Conservation (phyloP, 306 rosid genomes). For the Dryas alaskensis region DNA sequence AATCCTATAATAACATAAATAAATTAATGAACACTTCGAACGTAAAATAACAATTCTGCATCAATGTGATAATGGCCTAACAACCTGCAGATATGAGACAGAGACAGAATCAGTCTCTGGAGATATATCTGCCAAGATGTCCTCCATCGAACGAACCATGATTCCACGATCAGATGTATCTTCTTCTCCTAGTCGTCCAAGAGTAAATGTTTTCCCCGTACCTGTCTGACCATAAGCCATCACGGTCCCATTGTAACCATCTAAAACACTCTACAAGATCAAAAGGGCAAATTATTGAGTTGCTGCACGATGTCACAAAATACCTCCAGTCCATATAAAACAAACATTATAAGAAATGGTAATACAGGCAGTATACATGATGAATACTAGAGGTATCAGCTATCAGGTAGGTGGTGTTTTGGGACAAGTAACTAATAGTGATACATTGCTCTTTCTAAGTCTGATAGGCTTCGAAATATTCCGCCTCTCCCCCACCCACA, state of each 20-base stretch:
- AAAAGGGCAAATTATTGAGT: constrained; percentile 1
- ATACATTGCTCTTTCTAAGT: background rate
- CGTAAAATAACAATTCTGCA: background rate
- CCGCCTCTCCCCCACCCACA: background rate
- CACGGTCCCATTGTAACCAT: constrained; percentile 96
- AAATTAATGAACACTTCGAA: background rate
- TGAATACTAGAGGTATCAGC: background rate
- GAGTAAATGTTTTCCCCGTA: constrained; percentile 94
- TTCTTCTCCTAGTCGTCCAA: constrained; percentile 82
- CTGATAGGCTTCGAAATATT: background rate
- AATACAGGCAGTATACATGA: background rate
- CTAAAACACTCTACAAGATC: constrained; percentile 78
- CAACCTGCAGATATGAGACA: constrained; percentile 86
- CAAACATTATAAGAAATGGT: constrained; percentile 11
- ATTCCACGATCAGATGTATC: constrained; percentile 88
- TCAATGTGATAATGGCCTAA: background rate
- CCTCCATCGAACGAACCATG: constrained; percentile 98
- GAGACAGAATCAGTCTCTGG: constrained; percentile 69
- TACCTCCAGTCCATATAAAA: constrained; percentile 9
- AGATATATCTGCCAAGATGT: constrained; percentile 69
- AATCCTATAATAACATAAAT: background rate
- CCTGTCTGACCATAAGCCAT: constrained; percentile 99
- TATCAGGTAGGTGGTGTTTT: background rate
- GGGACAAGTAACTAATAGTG: background rate
- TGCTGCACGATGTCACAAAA: constrained; percentile 4